Conservation (phyloP, 331 rosid species). For the Dryas integrifolia region DNA sequence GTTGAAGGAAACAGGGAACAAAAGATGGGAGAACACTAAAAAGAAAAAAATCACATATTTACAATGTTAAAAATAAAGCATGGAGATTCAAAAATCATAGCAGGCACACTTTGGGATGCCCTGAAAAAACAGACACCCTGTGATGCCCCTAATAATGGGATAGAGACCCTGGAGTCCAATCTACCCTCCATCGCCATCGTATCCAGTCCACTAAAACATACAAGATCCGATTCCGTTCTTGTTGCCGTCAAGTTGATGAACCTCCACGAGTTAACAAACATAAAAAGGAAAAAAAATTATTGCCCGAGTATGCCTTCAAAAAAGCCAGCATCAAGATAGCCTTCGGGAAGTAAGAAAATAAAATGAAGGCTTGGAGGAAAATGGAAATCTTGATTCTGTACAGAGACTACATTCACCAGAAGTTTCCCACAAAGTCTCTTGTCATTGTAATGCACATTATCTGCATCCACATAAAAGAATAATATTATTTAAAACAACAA, state of each 20-base stretch:
- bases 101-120: slow-evolving; percentile 31
- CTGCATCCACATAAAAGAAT: slow-evolving; percentile 40
- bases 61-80: slow-evolving; percentile 29
- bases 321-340: slow-evolving; percentile 46
- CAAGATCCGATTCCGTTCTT: slow-evolving; percentile 23
- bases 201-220: slow-evolving; percentile 11
- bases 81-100: neutral
- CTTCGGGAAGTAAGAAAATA: slow-evolving; percentile 48
- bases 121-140: slow-evolving; percentile 41
- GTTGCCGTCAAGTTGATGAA: slow-evolving; percentile 24
- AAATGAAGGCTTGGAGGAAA: slow-evolving; percentile 44
- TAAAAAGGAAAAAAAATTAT: slow-evolving; percentile 24
- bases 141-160: slow-evolving; percentile 17
- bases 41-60: slow-evolving; percentile 21
- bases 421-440: slow-evolving; percentile 44
- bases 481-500: neutral
- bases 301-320: slow-evolving; percentile 45
- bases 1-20: neutral
- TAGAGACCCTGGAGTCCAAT: slow-evolving; percentile 4
- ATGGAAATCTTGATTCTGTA: slow-evolving; percentile 54
- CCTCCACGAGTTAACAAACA: slow-evolving; percentile 24
- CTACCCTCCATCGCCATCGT: slow-evolving; percentile 10
- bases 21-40: neutral
- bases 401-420: slow-evolving; percentile 43
- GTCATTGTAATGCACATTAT: slow-evolving; percentile 37